Base-by-base conservation (phyloP, 495 filamentous ascomycete genomes). In the Hypoxylon crocopeplum region DNA sequence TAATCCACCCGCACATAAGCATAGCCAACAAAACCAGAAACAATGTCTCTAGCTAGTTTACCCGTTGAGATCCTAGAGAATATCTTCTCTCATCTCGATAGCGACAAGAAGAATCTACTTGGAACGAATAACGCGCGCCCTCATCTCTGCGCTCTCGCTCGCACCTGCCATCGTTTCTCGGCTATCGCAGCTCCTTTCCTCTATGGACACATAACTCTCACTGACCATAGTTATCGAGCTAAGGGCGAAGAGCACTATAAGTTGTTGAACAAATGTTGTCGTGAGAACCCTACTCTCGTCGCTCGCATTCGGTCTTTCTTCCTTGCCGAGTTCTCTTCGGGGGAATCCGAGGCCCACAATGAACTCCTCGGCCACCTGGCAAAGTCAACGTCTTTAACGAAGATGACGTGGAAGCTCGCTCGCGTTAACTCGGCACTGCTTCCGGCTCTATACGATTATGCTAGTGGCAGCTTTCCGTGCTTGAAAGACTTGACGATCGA, bases 111-210 rank as follows among this genome's bases (percentile, higher is more conserved):
- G 7, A 16, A 16, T 46, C 45, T n/a, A 17, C 15, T 4, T n/a
- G n/a, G n/a, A n/a, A n/a, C n/a, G n/a, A 13, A 51, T 32, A 13
- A 51, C n/a, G 25, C 39, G 5, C n/a, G 24, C 10, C 32, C 55
- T 12, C 32, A 2, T n/a, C 56, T 59, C 7, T 59, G 56, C 24
- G 46, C 56, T 5, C 47, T 59, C 11, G 56, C 56, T 17, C 56
- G 50, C 22, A 59, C 56, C 5, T 59, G 56, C 5, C 56, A 47
- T 2, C 33, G 24, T 10, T 7, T 59, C 7, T 51, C 39, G 5
- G 22, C 21, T 2, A 15, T 47, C 11, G 47, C 40, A 5, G 24
- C 7, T 13, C n/a, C 13, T 5, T 13, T 51, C 20, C 21, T 59
- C 12, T 59, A 51, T n/a, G 13, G 21, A 13, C 32, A 47, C 19